Base-by-base conservation (phyloP, 2,329 filamentous ascomycete species). In the Xylariaceae sp. region DNA sequence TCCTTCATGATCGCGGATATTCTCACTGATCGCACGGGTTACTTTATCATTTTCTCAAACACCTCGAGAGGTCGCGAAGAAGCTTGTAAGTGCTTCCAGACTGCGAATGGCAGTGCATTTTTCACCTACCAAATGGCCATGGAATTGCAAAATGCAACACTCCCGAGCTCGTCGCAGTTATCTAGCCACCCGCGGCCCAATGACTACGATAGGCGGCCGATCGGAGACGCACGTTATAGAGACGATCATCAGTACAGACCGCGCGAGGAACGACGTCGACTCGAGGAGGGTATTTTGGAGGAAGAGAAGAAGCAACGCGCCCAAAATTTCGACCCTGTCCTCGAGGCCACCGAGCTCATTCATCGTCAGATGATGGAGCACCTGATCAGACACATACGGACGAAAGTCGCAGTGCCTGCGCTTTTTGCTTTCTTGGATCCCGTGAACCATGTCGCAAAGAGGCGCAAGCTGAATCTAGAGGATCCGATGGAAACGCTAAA, bases 111-210 rank as follows among this genome's bases (percentile, higher is more conserved):
- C 72, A 88, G 88, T 49, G 83, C 89, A 4, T 84, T 99, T 64
- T 99, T 99, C 77, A 97, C 89, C 1, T 97, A 97, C 62, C 78
- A 77, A 61, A 93, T 99, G 89, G 84, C 86, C 50, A 96, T 99
- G 91, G 88, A 93, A 71, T 86, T 91, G 58, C 88, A 88, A 3
- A 72, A 72, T 13, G 73, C 73, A 2, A 62, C 66, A 1, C 62
- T 65, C 7, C 65, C 68, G 4, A 69, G 64, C 67, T 63, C 68
- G 73, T 60, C 77, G 69, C 56, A 67, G 15, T 53, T 64, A 7
- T 66, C 67, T 2, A 62, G 59, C 6, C 62, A 64, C 62, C 11
- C 64, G 56, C 56, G 71, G 61, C 55, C 62, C 65, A 56, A 56
- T 61, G 61, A 71, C 44, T 62, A 63, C 57, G 66, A 69, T 58